Evolutionary conservation across 2,329 filamentous ascomycete genomes (phyloP).

Genomic region (Nannizzia gypsea): DNA sequence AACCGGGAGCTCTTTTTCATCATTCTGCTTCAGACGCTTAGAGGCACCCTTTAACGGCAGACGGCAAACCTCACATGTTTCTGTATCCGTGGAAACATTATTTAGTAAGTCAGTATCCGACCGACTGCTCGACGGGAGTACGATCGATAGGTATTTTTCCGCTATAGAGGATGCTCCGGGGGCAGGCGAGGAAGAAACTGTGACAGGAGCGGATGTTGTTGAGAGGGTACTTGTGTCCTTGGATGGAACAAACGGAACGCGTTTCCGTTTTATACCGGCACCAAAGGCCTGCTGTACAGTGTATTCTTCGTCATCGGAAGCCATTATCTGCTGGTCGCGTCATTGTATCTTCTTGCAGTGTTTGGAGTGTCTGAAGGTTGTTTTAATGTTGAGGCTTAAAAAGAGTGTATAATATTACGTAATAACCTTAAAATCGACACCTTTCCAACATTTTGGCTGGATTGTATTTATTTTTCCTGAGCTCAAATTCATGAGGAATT

Average conservation of each 20-base stretch:
- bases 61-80: constrained; percentile 48
- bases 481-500: too few species aligned
- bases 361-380: neutral
- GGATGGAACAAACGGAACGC: constrained; percentile 48
- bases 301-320: constrained; percentile 42
- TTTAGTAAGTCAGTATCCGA: neutral
- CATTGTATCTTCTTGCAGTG: too few species aligned
- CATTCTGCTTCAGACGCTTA: neutral
- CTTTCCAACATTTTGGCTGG: neutral
- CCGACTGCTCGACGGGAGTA: constrained; percentile 22
- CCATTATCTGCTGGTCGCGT: constrained; percentile 13
- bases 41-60: constrained; percentile 36
- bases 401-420: neutral
- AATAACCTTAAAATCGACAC: neutral
- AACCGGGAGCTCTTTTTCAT: neutral
- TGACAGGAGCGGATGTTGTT: constrained; percentile 19
- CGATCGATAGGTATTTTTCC: constrained; percentile 38
- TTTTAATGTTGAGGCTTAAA: neutral
- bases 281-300: constrained; percentile 50
- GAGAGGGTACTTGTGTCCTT: constrained; percentile 24
- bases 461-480: neutral
- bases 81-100: constrained; percentile 6
- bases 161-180: constrained; percentile 21
- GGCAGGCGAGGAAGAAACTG: constrained; percentile 18
- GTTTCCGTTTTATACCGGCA: constrained; percentile 51